Conservation (phyloP, 129 eudicot species). For the Flaveria brownii region DNA sequence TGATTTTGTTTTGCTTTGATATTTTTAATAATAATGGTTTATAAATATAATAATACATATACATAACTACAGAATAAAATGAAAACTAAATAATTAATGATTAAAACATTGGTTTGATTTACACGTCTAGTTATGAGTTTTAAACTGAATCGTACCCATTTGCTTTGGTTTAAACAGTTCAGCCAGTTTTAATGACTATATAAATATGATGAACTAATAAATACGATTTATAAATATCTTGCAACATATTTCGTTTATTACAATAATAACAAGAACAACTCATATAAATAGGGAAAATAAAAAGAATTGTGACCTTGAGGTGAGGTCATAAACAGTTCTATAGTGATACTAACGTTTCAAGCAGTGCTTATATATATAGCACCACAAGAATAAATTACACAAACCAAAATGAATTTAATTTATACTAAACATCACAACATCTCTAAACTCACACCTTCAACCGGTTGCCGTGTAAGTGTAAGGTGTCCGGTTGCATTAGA, state of each 20-base stretch:
- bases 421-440: constrained; percentile 18
- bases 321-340: constrained; percentile 61
- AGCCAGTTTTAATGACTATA: no score
- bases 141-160: no score
- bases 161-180: no score
- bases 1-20: no score
- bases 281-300: constrained; percentile 26
- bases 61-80: no score
- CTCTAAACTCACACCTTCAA: constrained; percentile 19
- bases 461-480: not conserved
- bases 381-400: constrained; percentile 46
- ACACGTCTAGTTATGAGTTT: no score
- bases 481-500: constrained; percentile 21
- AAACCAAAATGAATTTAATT: constrained; percentile 39
- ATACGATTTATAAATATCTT: constrained; percentile 10
- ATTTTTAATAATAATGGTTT: no score
- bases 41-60: no score
- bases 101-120: no score
- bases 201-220: no score
- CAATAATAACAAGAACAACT: constrained; percentile 20
- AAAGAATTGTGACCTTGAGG: constrained; percentile 87
- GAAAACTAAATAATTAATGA: no score
- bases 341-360: constrained; percentile 32
- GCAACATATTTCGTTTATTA: constrained; percentile 34
- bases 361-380: constrained; percentile 54